These are phyloP conservation scores for Hortaea sp. DNA, from an alignment of 2,329 filamentous ascomycete genomes.

Conservation along the genomic window DNA sequence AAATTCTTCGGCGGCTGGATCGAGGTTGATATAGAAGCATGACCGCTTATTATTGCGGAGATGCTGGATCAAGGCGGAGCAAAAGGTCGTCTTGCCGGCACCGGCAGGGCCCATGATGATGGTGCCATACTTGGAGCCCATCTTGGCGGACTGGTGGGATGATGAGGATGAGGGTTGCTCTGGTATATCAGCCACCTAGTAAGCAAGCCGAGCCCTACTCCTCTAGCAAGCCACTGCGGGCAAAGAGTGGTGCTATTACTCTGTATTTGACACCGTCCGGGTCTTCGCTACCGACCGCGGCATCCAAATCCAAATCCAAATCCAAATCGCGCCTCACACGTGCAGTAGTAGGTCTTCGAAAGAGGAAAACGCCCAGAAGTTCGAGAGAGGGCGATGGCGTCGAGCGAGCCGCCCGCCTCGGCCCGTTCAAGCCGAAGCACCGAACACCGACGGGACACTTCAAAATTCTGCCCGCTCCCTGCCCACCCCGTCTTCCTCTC, in stretches of 20 bases:
- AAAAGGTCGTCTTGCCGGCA: slow-evolving; percentile 97
- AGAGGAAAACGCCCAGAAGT: neutral
- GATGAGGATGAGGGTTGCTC: neutral
- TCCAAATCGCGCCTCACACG: neutral
- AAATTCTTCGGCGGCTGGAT: slow-evolving; percentile 89
- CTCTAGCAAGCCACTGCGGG: too few species aligned
- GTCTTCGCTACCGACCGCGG: too few species aligned
- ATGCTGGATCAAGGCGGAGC: slow-evolving; percentile 83
- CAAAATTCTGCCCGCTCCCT: neutral
- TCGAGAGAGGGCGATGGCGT: neutral
- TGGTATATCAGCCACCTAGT: neutral
- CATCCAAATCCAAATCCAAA: too few species aligned
- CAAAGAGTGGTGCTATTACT: too few species aligned
- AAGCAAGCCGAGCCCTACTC: too few species aligned
- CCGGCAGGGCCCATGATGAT: slow-evolving; percentile 95
- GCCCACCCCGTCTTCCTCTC: slow-evolving; percentile 30
- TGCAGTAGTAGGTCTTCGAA: neutral
- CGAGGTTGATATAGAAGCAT: slow-evolving; percentile 95
- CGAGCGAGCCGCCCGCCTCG: neutral
- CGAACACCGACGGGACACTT: neutral
- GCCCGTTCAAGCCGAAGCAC: neutral
- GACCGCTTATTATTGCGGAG: slow-evolving; percentile 84
- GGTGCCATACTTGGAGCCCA: slow-evolving; percentile 66
- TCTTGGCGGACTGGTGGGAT: slow-evolving; percentile 2
- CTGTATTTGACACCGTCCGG: too few species aligned